Evolutionary conservation across 192 early-diverging fungal genomes (phyloP).

Genomic region (Podochytrium sp.): DNA sequence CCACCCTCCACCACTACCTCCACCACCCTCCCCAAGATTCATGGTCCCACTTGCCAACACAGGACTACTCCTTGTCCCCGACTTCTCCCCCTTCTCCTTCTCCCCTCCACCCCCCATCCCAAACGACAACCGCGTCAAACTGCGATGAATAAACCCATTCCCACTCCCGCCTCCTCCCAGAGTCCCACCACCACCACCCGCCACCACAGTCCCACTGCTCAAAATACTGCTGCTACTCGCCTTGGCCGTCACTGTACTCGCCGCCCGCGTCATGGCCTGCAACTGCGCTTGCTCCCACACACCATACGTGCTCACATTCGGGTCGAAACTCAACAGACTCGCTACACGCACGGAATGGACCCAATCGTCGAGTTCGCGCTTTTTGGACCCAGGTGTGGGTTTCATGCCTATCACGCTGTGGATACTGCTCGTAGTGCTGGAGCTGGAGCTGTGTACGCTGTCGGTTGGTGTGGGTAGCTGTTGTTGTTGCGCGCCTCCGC

Average conservation of each 20-base stretch:
- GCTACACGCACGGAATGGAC: constrained; percentile 23
- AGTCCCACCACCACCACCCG: too few relatives aligned
- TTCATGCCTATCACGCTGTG: too few relatives aligned
- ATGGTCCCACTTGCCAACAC: background rate
- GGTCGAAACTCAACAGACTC: constrained; percentile 19
- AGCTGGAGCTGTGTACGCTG: background rate
- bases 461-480: background rate
- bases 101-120: background rate
- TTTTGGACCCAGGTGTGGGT: constrained; percentile 1
- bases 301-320: constrained; percentile 23
- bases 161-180: background rate
- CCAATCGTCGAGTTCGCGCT: constrained; percentile 43
- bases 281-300: constrained; percentile 26
- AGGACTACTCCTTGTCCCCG: background rate
- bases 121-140: constrained; percentile 21
- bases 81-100: background rate
- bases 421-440: background rate
- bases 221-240: constrained; percentile 17
- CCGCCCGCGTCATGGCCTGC: constrained; percentile 24
- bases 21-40: too few relatives aligned
- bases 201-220: background rate
- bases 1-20: background rate
- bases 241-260: constrained; percentile 9
- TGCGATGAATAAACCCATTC: constrained; percentile 8
- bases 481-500: too few relatives aligned